Percentiles rank a stretch among this genome's conserved stretches.
Conservation (phyloP, 2,329 filamentous ascomycete species). For the Venturia nashicola region DNA sequence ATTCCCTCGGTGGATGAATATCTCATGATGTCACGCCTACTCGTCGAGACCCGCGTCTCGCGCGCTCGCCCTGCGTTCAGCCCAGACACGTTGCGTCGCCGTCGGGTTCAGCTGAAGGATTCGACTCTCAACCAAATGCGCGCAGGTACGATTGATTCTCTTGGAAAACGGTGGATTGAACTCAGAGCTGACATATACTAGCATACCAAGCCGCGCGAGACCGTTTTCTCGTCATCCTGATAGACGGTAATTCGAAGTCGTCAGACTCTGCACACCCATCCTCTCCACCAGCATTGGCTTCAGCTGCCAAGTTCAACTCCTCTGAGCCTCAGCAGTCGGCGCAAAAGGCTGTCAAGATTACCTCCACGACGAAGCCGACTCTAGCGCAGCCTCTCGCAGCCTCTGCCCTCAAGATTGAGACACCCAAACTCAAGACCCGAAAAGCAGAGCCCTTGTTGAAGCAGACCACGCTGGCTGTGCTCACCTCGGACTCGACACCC, state of each 20-base stretch:
- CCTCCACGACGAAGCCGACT: not conserved
- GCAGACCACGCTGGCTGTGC: too few species aligned
- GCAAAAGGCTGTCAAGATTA: not conserved
- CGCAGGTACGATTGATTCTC: not conserved
- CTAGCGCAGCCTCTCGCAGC: too few species aligned
- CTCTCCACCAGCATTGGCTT: not conserved
- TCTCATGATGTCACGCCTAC: not conserved
- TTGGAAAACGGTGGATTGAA: not conserved
- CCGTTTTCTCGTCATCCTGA: not conserved
- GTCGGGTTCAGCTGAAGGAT: not conserved
- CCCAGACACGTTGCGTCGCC: not conserved
- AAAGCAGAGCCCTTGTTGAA: too few species aligned
- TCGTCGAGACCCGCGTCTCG: not conserved
- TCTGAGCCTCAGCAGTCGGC: not conserved
- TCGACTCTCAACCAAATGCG: not conserved
- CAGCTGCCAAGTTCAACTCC: not conserved
- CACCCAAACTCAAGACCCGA: too few species aligned
- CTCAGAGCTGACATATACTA: not conserved
- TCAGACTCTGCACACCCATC: not conserved
- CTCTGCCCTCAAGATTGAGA: too few species aligned
- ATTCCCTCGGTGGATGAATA: not conserved
- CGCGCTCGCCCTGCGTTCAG: not conserved
- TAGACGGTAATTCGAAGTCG: not conserved
- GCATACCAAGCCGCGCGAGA: not conserved
- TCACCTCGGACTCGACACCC: too few species aligned